Percentiles rank a stretch among this genome's conserved stretches.
phyloP scores from a whole-genome alignment of 306 rosid species.

The Bauhinia variegata region DNA sequence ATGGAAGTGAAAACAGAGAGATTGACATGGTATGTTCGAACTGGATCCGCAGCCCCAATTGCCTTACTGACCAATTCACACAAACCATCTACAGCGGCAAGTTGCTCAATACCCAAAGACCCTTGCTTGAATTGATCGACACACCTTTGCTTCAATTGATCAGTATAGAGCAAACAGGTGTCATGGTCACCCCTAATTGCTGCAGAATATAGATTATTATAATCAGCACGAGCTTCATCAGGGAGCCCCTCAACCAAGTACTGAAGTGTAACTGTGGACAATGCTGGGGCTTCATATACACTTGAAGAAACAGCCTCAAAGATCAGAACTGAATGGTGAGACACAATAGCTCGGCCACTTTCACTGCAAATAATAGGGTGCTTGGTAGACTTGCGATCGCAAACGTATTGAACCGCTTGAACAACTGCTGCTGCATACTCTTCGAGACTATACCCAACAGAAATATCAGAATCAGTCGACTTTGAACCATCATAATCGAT shows the following conservation, averaged over 20 bases:
- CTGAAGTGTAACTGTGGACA: conserved; percentile 51
- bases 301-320: conserved; percentile 70
- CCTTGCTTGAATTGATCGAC: conserved; percentile 88
- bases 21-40: conserved; percentile 73
- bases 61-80: conserved; percentile 72
- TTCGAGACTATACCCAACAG: conserved; percentile 67
- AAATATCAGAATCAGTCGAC: conserved; percentile 66
- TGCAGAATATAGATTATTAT: conserved; percentile 54
- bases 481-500: conserved; percentile 89
- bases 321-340: conserved; percentile 80
- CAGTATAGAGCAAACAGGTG: conserved; percentile 61
- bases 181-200: conserved; percentile 66
- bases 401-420: conserved; percentile 52
- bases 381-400: conserved; percentile 65
- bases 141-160: conserved; percentile 69
- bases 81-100: conserved; percentile 82
- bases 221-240: conserved; percentile 66
- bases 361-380: conserved; percentile 83
- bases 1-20: conserved; percentile 85
- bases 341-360: conserved; percentile 85
- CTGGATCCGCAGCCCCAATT: conserved; percentile 59
- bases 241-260: conserved; percentile 63
- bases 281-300: conserved; percentile 35
- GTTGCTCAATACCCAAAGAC: conserved; percentile 68
- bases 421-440: conserved; percentile 87